These are phyloP conservation scores for Exophiala sp. DNA, from an alignment of 2,329 filamentous ascomycete species.

Conservation along the genomic window DNA sequence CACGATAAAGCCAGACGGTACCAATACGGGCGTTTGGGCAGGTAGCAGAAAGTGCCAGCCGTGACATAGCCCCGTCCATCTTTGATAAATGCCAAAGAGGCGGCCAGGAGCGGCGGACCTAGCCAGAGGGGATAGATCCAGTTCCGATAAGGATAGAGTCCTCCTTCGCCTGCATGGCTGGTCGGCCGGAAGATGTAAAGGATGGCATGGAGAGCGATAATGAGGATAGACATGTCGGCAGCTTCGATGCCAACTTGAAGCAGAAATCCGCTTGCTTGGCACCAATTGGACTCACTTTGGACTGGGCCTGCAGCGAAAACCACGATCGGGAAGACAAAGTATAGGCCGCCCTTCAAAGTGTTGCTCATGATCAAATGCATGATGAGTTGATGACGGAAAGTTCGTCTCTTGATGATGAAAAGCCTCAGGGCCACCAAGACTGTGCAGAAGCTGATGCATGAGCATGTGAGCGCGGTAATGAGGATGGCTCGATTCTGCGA, in stretches of 20 bases:
- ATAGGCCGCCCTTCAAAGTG: constrained; percentile 63
- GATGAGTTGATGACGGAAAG: constrained; percentile 69
- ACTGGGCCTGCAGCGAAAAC: constrained; percentile 51
- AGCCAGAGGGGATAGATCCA: constrained; percentile 55
- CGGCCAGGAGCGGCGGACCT: constrained; percentile 54
- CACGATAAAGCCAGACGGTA: constrained; percentile 62
- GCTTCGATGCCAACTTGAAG: constrained; percentile 61
- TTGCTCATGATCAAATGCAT: constrained; percentile 68
- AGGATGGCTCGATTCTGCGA: constrained; percentile 34
- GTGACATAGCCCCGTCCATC: constrained; percentile 51
- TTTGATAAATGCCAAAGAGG: constrained; percentile 59
- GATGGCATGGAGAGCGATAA: constrained; percentile 67
- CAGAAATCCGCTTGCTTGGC: constrained; percentile 64
- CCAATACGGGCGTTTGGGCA: constrained; percentile 63
- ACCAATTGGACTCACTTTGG: constrained; percentile 50
- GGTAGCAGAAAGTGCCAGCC: constrained; percentile 62
- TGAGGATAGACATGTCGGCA: constrained; percentile 60
- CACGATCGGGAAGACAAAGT: constrained; percentile 59
- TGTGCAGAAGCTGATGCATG: constrained; percentile 52
- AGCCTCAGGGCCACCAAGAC: constrained; percentile 59
- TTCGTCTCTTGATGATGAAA: constrained; percentile 67
- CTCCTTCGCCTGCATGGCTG: constrained; percentile 47
- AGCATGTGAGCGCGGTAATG: constrained; percentile 41
- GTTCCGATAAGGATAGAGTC: constrained; percentile 62
- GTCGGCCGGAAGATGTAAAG: constrained; percentile 63